Evolutionary conservation across 768 basidiomycete species (phyloP).

Genomic region (Postia placenta): DNA sequence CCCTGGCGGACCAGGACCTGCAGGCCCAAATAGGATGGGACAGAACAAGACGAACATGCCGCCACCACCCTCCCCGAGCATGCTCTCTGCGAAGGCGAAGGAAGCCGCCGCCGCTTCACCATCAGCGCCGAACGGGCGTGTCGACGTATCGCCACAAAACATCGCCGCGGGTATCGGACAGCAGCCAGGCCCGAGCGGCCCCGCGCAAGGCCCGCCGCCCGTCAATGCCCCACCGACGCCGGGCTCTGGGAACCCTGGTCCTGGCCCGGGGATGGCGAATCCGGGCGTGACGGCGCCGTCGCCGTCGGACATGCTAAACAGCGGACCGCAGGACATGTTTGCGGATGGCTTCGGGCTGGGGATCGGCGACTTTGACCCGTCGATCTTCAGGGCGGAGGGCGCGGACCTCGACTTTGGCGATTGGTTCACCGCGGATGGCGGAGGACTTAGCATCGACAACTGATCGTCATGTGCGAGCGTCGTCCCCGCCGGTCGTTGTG

Average conservation of each 20-base stretch:
- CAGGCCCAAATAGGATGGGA: conserved; percentile 22
- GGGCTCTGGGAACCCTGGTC: conserved; percentile 15
- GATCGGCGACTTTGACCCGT: conserved; percentile 33
- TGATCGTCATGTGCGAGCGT: too few relatives aligned
- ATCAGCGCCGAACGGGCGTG: conserved; percentile 10
- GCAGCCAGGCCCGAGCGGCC: background rate
- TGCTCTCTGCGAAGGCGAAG: conserved; percentile 18
- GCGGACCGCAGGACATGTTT: conserved; percentile 30
- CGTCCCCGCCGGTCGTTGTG: background rate
- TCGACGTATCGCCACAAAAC: conserved; percentile 20
- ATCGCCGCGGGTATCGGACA: conserved; percentile 10
- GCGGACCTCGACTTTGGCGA: conserved; percentile 65
- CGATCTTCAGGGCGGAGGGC: conserved; percentile 39
- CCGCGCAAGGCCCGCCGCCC: conserved; percentile 11
- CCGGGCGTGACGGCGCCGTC: conserved; percentile 31
- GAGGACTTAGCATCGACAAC: background rate
- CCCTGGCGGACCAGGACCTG: conserved; percentile 24
- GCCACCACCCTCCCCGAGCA: conserved; percentile 51
- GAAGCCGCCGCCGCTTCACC: conserved; percentile 6
- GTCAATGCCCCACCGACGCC: conserved; percentile 34
- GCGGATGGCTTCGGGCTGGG: conserved; percentile 36
- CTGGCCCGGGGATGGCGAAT: too few relatives aligned
- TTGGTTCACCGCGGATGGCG: conserved; percentile 58
- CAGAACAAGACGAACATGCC: conserved; percentile 36
- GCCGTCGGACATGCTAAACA: conserved; percentile 29